Evolutionary conservation across 139 green algal genomes (phyloP), one percentile per base, ranked within the genome.

Genomic region (Nannochloris sp.): DNA sequence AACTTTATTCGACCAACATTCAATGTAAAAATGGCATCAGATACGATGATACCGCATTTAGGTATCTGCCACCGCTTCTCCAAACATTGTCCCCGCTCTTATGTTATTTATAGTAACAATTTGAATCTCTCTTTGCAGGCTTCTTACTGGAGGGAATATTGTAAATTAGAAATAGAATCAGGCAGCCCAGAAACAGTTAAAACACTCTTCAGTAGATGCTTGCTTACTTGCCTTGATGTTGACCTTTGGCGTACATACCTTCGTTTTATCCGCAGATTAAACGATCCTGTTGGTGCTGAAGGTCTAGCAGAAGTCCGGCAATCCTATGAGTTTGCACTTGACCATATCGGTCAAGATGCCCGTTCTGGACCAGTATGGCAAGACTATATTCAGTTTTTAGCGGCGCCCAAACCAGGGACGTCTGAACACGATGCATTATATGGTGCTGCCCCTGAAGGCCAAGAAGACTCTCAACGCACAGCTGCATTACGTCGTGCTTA

Each of bases 291-390:
- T 29, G 86, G 78, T 2, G 34, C 67, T 0, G 76, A 78, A 29
- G 88, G 78, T 7, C 46, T 86, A 24, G n/a, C 61, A 15, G 85
- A 97, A 67, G 54, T 90, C 10, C 76, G 81, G 23, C 38, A 66
- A 81, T 68, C 85, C 88, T 92, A 86, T 42, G 87, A 97, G 60
- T 97, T 89, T 77, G 86, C 84, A 0, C 65, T 97, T 47, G 85
- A 96, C n/a, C 65, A 76, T 14, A 61, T 94, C 15, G 90, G 90
- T 27, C 61, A 87, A 45, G 85, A 94, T 74, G 64, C 84, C 19
- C 65, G 68, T 13, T 60, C 77, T 15, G 86, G 83, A 10, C 56
- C 56, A 29, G 65, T 97, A 37, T 97, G 90, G 90, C 76, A 83
- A 46, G 89, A 97, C 48, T 92, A 88, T 73, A 74, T 95, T 12